These are phyloP conservation scores for Penicillium sp. DNA, from an alignment of 2,329 filamentous ascomycete genomes.

Conservation along the genomic window DNA sequence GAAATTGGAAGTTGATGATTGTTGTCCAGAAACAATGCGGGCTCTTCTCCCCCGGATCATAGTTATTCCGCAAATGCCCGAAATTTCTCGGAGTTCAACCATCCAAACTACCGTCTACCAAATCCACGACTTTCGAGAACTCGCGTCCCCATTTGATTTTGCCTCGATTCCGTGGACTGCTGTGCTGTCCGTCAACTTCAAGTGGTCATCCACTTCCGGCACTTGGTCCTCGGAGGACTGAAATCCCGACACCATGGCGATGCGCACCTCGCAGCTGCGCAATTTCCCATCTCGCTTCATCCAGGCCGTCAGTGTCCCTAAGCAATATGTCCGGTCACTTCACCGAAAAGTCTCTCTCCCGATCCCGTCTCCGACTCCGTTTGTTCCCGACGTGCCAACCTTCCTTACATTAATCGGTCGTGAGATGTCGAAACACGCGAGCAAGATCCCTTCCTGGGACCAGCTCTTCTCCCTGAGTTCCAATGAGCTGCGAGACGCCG, in stretches of 20 bases:
- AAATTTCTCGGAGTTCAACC: conserved; percentile 26
- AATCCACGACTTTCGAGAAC: conserved; percentile 7
- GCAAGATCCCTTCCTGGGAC: conserved; percentile 87
- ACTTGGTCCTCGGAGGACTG: too few relatives aligned
- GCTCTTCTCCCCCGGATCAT: conserved; percentile 22
- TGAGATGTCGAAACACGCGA: conserved; percentile 69
- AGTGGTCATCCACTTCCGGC: too few relatives aligned
- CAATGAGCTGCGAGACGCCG: conserved; percentile 70
- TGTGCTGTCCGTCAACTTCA: too few relatives aligned
- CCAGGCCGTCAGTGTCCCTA: conserved; percentile 22
- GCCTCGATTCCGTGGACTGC: too few relatives aligned
- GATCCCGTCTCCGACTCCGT: conserved; percentile 68
- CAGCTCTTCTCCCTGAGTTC: conserved; percentile 78
- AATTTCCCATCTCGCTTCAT: conserved; percentile 24
- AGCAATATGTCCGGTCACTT: conserved; percentile 37
- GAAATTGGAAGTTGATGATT: too few relatives aligned
- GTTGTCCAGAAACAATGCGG: not conserved
- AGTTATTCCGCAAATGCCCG: conserved; percentile 26
- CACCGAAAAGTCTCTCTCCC: conserved; percentile 41
- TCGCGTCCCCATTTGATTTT: too few relatives aligned
- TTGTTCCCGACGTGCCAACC: conserved; percentile 75
- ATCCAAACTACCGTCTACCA: conserved; percentile 1
- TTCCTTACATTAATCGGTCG: conserved; percentile 91
- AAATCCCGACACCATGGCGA: conserved; percentile 22
- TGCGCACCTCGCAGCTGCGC: conserved; percentile 26